These are phyloP conservation scores for Malus fusca DNA, from an alignment of 306 rosid species.

Conservation along the genomic window DNA sequence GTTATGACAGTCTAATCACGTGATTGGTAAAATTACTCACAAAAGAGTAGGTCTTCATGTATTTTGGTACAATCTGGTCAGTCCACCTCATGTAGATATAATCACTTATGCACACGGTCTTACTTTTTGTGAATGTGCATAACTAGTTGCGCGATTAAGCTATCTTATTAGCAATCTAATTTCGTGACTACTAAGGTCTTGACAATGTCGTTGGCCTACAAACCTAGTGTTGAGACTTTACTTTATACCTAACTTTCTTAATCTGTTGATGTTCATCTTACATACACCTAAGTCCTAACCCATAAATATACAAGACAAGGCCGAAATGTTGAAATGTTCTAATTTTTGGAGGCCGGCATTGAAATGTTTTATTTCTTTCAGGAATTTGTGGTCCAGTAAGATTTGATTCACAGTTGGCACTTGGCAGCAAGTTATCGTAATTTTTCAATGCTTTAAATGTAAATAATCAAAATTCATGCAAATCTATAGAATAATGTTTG, in stretches of 20 bases:
- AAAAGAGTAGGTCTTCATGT: not conserved
- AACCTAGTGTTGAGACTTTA: not conserved
- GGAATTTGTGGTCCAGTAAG: constrained; percentile 11
- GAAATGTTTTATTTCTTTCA: constrained; percentile 7
- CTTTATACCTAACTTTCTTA: not conserved
- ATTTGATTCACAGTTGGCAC: constrained; percentile 1
- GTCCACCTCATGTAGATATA: not conserved
- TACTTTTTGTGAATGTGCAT: not conserved
- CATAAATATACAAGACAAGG: constrained; percentile 18
- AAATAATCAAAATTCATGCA: not conserved
- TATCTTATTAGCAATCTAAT: no score
- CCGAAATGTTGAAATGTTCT: constrained; percentile 16
- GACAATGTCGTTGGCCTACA: not conserved
- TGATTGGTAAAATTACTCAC: no score
- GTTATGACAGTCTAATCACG: not conserved
- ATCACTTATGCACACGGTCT: not conserved
- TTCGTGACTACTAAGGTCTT: not conserved
- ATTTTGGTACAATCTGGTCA: no score
- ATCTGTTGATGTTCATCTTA: not conserved
- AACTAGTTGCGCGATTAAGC: not conserved
- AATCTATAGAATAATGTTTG: not conserved
- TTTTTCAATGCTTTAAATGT: not conserved
- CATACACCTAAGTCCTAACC: not conserved
- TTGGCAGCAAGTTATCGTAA: not conserved
- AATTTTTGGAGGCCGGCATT: constrained; percentile 25